These are phyloP conservation scores for Lepiota venenata DNA, from an alignment of 768 basidiomycete genomes.

Conservation along the genomic window DNA sequence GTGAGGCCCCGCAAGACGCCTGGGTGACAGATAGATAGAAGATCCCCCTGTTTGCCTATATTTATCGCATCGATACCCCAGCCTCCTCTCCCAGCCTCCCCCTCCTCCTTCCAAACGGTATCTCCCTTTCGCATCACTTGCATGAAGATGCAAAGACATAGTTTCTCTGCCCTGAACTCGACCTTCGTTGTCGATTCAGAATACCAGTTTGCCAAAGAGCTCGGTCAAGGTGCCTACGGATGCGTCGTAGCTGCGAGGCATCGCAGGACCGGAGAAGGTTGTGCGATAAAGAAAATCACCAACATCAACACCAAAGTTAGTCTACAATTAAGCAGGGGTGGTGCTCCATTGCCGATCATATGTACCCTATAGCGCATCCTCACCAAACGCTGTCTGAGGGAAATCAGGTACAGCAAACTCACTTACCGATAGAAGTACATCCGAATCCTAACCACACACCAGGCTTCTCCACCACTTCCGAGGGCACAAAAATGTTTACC, in stretches of 20 bases:
- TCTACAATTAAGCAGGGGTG: background rate
- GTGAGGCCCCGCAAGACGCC: background rate
- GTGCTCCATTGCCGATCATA: slow-evolving; percentile 7
- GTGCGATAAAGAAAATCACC: slow-evolving; percentile 95
- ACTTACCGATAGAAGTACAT: slow-evolving; percentile 5
- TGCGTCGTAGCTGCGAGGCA: slow-evolving; percentile 88
- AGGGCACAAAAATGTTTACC: slow-evolving; percentile 93
- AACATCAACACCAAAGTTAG: slow-evolving; percentile 87
- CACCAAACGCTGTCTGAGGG: slow-evolving; percentile 93
- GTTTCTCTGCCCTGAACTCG: slow-evolving; percentile 81
- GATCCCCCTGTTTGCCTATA: slow-evolving; percentile 1
- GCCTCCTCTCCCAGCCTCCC: slow-evolving; percentile 6
- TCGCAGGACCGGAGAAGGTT: slow-evolving; percentile 79
- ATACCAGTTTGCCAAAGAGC: slow-evolving; percentile 95
- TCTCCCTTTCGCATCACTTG: background rate
- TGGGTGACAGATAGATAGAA: slow-evolving; percentile 10
- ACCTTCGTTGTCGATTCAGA: slow-evolving; percentile 85
- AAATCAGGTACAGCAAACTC: slow-evolving; percentile 68
- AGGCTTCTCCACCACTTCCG: slow-evolving; percentile 96
- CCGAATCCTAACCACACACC: slow-evolving; percentile 15
- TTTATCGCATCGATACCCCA: slow-evolving; percentile 14
- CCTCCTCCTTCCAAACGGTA: background rate
- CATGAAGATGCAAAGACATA: slow-evolving; percentile 62
- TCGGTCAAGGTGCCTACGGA: slow-evolving; percentile 94
- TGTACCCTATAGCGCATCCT: slow-evolving; percentile 67